Conservation (phyloP, 139 green algal species). For the Chlamydomonas asymmetrica region DNA sequence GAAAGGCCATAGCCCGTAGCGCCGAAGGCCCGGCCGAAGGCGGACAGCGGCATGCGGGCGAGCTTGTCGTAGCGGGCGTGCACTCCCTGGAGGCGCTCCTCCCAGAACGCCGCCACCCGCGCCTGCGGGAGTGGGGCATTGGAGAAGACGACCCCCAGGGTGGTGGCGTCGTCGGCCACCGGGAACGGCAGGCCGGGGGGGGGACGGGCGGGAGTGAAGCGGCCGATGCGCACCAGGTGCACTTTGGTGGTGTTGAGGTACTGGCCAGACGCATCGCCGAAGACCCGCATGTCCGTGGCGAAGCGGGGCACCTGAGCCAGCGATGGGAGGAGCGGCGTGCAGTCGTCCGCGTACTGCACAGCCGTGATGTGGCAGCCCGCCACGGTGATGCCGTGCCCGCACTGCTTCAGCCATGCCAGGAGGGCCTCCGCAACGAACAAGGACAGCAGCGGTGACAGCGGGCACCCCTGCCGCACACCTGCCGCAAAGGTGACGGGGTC, state of each 20-base stretch:
- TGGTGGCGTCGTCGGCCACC: no score
- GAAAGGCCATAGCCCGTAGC: no score
- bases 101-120: no score
- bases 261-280: background rate
- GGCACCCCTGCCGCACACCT: conserved; percentile 35
- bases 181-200: no score
- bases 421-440: conserved; percentile 26
- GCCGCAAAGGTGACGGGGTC: background rate
- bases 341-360: background rate
- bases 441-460: conserved; percentile 30
- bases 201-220: no score
- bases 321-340: background rate
- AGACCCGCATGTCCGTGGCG: background rate
- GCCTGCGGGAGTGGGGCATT: no score
- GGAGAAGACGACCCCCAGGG: no score
- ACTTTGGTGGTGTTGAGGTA: background rate
- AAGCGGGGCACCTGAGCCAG: background rate
- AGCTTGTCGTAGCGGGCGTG: no score
- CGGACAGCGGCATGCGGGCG: no score
- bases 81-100: no score
- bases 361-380: background rate
- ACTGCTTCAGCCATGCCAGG: background rate
- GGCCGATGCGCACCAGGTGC: background rate
- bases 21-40: no score
- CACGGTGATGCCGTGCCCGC: background rate